These are phyloP conservation scores for Spirogloea muscicola DNA, from an alignment of 139 green algal species.

Conservation along the genomic window DNA sequence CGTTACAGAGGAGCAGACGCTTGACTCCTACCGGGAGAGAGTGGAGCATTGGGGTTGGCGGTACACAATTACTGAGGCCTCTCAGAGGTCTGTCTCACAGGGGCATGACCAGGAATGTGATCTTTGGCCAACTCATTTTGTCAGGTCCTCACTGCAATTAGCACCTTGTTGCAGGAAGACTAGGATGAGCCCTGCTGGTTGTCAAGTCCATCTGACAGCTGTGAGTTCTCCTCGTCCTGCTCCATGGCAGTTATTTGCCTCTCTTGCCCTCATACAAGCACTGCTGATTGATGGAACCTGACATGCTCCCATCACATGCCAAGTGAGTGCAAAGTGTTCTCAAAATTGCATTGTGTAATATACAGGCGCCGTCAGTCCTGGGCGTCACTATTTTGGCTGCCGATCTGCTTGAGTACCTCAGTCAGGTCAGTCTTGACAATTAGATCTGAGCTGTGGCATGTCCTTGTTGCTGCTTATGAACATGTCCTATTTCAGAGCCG, in stretches of 20 bases:
- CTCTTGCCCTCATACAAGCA: no score
- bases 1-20: constrained; percentile 1
- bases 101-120: not conserved
- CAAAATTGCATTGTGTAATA: not conserved
- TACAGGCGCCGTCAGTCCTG: constrained; percentile 14
- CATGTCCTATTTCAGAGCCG: no score
- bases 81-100: not conserved
- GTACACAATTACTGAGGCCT: not conserved
- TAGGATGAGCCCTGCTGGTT: no score
- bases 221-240: constrained; percentile 4
- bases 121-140: not conserved
- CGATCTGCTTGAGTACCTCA: constrained; percentile 34
- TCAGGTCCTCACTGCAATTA: no score
- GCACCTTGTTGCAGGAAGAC: no score
- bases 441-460: not conserved
- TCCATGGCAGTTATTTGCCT: no score
- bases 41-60: constrained; percentile 12
- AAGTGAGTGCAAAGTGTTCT: not conserved
- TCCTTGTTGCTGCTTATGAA: not conserved
- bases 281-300: no score
- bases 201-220: not conserved
- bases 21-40: not conserved
- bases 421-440: constrained; percentile 9
- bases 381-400: not conserved
- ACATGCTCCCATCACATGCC: no score